Evolutionary conservation across 352 stramenopile genomes (phyloP).

Genomic region (Halophytophthora polymorphica): DNA sequence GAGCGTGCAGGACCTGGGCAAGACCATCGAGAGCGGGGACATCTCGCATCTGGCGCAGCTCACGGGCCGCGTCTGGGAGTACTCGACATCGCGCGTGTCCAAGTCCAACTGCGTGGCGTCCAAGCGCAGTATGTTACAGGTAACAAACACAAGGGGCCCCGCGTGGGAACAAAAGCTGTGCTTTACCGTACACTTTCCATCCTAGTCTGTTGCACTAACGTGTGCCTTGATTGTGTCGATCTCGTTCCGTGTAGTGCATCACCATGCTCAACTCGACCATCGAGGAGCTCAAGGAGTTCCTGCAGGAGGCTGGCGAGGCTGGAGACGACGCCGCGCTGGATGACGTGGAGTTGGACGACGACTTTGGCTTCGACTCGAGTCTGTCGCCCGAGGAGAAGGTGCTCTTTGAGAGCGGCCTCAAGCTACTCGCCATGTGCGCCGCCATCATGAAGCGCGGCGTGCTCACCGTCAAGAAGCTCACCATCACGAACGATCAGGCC

Average conservation of each 20-base stretch:
- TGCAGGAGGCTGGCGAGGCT: slow-evolving; percentile 46
- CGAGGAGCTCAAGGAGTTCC: slow-evolving; percentile 74
- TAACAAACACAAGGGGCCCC: slow-evolving; percentile 9
- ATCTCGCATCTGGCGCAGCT: slow-evolving; percentile 60
- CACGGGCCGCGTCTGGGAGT: slow-evolving; percentile 83
- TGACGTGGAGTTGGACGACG: slow-evolving; percentile 65
- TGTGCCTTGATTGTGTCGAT: too few species aligned
- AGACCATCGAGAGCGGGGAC: slow-evolving; percentile 43
- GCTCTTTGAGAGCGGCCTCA: slow-evolving; percentile 63
- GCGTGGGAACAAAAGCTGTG: background rate
- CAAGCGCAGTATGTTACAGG: slow-evolving; percentile 84
- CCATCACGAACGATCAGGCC: slow-evolving; percentile 51
- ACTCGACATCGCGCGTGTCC: slow-evolving; percentile 57
- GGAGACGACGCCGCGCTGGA: slow-evolving; percentile 20
- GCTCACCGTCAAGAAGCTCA: slow-evolving; percentile 73
- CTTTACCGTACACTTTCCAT: too few species aligned
- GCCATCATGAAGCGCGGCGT: slow-evolving; percentile 80
- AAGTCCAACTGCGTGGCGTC: slow-evolving; percentile 87
- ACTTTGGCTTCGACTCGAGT: slow-evolving; percentile 75
- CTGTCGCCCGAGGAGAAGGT: slow-evolving; percentile 63
- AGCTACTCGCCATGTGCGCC: slow-evolving; percentile 69
- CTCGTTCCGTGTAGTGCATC: slow-evolving; percentile 44
- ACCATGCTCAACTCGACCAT: slow-evolving; percentile 81
- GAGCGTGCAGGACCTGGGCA: slow-evolving; percentile 57
- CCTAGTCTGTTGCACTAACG: background rate